phyloP scores from a whole-genome alignment of 306 rosid genomes.

The Pyrus pyrifolia region DNA sequence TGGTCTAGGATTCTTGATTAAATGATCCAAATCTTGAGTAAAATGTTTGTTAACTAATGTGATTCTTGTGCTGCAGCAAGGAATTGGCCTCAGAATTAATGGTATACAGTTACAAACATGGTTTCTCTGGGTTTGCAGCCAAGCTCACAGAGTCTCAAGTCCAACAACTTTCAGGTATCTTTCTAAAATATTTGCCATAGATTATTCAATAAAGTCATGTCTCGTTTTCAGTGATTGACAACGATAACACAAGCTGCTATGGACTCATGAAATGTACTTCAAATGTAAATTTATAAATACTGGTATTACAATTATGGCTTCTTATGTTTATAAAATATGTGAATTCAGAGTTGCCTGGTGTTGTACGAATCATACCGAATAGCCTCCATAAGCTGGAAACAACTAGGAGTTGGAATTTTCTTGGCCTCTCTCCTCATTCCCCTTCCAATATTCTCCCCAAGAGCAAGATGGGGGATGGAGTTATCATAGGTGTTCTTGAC shows the following conservation, averaged over 20 bases:
- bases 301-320: no score
- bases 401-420: conserved; percentile 2
- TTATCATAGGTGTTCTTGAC: conserved; percentile 44
- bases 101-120: conserved; percentile 33
- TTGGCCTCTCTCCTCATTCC: conserved; percentile 28
- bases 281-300: no score
- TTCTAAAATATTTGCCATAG: no score
- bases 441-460: conserved; percentile 28
- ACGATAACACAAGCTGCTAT: no score
- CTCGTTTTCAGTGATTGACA: no score
- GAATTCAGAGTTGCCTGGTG: conserved; percentile 31
- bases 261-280: no score
- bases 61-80: conserved; percentile 13
- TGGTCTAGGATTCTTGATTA: no score
- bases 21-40: no score
- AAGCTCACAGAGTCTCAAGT: background rate
- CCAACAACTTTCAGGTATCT: background rate
- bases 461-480: conserved; percentile 31
- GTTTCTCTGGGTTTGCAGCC: background rate
- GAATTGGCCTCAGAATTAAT: conserved; percentile 21
- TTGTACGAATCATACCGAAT: conserved; percentile 42
- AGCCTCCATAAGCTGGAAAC: conserved; percentile 35
- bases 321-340: background rate
- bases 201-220: no score
- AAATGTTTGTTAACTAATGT: no score